These are phyloP conservation scores for Arctium minus DNA, from an alignment of 129 eudicot species.

Conservation along the genomic window DNA sequence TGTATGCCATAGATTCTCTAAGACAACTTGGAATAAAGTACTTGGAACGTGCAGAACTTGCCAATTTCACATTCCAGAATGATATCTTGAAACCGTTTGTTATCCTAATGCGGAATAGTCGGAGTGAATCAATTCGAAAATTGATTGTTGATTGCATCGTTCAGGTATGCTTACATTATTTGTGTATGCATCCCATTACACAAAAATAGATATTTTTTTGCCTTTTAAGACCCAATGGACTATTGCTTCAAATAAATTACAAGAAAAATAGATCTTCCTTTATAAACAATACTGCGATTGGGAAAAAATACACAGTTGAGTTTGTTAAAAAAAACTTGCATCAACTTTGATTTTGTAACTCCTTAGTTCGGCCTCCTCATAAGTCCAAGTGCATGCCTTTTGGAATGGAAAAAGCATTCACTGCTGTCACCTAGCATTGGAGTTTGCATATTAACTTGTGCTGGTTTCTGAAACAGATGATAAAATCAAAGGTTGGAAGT, in stretches of 20 bases:
- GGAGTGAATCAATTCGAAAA: conserved; percentile 64
- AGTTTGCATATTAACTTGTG: background rate
- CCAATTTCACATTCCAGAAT: conserved; percentile 90
- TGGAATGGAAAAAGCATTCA: background rate
- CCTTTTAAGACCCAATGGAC: background rate
- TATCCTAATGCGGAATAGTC: conserved; percentile 63
- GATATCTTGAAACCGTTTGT: conserved; percentile 93
- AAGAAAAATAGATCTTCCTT: background rate
- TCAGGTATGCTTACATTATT: conserved; percentile 52
- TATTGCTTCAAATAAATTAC: background rate
- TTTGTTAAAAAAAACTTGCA: background rate
- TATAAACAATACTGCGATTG: background rate
- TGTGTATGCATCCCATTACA: conserved; percentile 10
- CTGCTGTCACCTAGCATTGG: background rate
- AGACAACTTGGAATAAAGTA: conserved; percentile 86
- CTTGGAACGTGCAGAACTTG: conserved; percentile 88
- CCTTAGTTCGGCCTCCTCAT: background rate
- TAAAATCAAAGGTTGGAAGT: conserved; percentile 78
- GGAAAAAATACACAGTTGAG: background rate
- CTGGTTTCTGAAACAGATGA: conserved; percentile 47
- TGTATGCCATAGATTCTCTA: conserved; percentile 88
- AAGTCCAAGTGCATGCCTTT: background rate
- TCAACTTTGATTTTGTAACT: background rate
- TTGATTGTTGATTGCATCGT: conserved; percentile 87
- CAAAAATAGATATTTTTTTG: background rate